A percentile compares a stretch with the other conserved stretches of the same genome.
Conservation (phyloP, 176 grass and related monocot species). For the Hordeum vulgare region MorexV3_pseudomolecules_assembly NC_058522.1:65941365-65941864, state of each 20-base stretch:
- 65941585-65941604: constrained; percentile 24
- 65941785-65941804: neutral
- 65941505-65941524: constrained; percentile 19
- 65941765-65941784: neutral
- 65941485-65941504: neutral
- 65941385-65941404: neutral
- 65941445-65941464: neutral
- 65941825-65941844: constrained; percentile 27
- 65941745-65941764: neutral
- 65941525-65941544: constrained; percentile 29
- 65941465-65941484: neutral
- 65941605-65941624: constrained; percentile 10
- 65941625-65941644: neutral
- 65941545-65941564: constrained; percentile 41
- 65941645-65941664: constrained; percentile 18
- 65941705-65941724: constrained; percentile 21
- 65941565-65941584: constrained; percentile 33
- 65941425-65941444: neutral
- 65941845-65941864: constrained; percentile 13
- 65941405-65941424: neutral
- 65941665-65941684: constrained; percentile 31
- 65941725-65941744: constrained; percentile 25
- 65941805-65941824: constrained; percentile 11
- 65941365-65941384: too few relatives aligned
- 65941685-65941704: constrained; percentile 28